Base-by-base conservation (phyloP, 495 filamentous ascomycete species). In the Parmelia sp. region DNA sequence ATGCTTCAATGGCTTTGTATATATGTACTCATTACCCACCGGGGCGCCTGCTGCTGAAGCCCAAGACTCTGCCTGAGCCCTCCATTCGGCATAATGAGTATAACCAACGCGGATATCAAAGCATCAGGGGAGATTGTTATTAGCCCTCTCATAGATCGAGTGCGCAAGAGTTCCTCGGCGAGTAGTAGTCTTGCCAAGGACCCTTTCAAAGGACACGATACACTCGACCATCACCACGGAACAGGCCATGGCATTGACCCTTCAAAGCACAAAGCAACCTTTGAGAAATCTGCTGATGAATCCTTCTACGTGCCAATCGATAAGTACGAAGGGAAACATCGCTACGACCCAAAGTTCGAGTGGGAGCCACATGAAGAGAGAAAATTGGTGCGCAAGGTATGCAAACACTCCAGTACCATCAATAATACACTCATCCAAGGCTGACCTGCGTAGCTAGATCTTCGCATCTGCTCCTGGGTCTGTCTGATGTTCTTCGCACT, bases 401-500 rank as follows among this genome's bases (percentile, higher is more conserved):
- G 69, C 51, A 8, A 40, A 23, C 21, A 49, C 58, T 7, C 27
- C 8, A 45, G 29, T 3, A 60, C 12, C 74, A 31, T 29, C 25
- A 53, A 12, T 53, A 15, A 19, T 8, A 17, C 1, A 53, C 0
- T 29, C 49, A 19, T 67, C 69, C 67, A 73, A 31, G 2, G 33
- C 35, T 39, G 8, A 29, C 6, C 23, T 5, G n/a, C 5, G 21
- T 31, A 77, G 82, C 82, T 86, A 60, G 84, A 87, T 60, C 71
- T 74, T 55, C 75, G 80, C 19, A 76, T 91, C 14, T 85, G 83
- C 62, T 76, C 79, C 35, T 86, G 86, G 77, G 84, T 84, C 8
- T 91, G 89, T 67, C 71, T 91, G 33, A 92, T 90, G 74, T 93
- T 94, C 73, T 92, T 93, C 61, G 88, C 88, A 0, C 81, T 95